Evolutionary conservation across 2,329 filamentous ascomycete species (phyloP).

Genomic region (Colletotrichum zoysiae): DNA sequence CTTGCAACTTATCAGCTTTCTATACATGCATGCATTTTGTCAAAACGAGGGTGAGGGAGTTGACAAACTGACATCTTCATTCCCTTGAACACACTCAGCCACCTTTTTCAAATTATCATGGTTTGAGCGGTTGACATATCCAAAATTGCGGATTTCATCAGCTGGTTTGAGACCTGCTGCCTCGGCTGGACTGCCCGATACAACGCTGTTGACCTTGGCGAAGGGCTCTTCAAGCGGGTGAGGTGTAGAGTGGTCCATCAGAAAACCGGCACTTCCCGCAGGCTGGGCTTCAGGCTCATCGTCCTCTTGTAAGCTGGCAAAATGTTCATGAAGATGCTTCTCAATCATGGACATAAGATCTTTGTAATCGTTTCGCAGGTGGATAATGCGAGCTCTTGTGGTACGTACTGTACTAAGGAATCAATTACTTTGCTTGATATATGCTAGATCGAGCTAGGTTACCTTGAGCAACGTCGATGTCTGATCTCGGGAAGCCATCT

Average conservation of each 20-base stretch:
- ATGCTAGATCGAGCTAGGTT: conserved; percentile 45
- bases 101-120: conserved; percentile 89
- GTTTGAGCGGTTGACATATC: conserved; percentile 84
- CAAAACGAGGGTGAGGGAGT: conserved; percentile 23
- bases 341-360: conserved; percentile 87
- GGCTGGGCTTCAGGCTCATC: conserved; percentile 50
- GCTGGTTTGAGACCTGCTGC: conserved; percentile 83
- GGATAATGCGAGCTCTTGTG: conserved; percentile 90
- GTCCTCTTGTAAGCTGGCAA: conserved; percentile 76
- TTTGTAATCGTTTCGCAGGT: conserved; percentile 93
- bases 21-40: not conserved
- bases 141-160: conserved; percentile 88
- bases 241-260: conserved; percentile 45
- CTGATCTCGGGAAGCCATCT: conserved; percentile 92
- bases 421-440: conserved; percentile 11
- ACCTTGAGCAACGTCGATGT: conserved; percentile 97
- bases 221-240: conserved; percentile 69
- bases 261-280: not conserved
- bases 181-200: conserved; percentile 82
- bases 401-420: conserved; percentile 76
- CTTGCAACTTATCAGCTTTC: conserved; percentile 59
- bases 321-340: conserved; percentile 87
- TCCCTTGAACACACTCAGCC: conserved; percentile 89
- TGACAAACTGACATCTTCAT: conserved; percentile 80
- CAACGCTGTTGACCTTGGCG: conserved; percentile 89